A percentile compares a stretch with the other conserved stretches of the same genome.
phyloP scores from a whole-genome alignment of 768 basidiomycete species.

The Xerocomellus chrysenteron region DNA sequence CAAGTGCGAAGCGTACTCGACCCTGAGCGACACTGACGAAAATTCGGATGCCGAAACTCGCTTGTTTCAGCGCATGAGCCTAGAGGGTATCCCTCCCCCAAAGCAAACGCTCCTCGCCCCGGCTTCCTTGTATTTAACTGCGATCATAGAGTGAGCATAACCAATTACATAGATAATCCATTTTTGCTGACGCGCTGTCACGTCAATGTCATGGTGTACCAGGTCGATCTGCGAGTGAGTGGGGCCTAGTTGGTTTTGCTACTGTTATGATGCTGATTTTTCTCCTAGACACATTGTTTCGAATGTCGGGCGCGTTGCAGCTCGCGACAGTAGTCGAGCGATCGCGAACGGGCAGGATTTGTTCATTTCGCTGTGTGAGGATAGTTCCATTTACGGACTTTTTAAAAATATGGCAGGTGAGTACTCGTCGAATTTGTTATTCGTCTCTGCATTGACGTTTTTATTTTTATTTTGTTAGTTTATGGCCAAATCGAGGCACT shows the following conservation, averaged over 20 bases:
- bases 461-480: conserved; percentile 42
- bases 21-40: conserved; percentile 78
- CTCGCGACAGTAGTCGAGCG: conserved; percentile 80
- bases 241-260: conserved; percentile 29
- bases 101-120: conserved; percentile 65
- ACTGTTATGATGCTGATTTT: conserved; percentile 3
- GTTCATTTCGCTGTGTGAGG: conserved; percentile 87
- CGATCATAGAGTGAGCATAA: conserved; percentile 82
- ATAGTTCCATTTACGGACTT: conserved; percentile 79
- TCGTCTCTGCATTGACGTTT: conserved; percentile 16
- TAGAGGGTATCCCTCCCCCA: conserved; percentile 50
- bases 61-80: conserved; percentile 60
- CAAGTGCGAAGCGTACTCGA: conserved; percentile 88
- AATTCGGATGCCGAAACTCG: conserved; percentile 62
- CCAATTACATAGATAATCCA: conserved; percentile 14
- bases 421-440: conserved; percentile 25
- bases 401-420: conserved; percentile 87
- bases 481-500: conserved; percentile 76
- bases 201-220: conserved; percentile 16
- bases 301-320: conserved; percentile 80
- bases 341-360: conserved; percentile 77
- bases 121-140: conserved; percentile 86
- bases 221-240: conserved; percentile 86
- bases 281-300: conserved; percentile 71
- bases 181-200: conserved; percentile 29